Percentiles rank a stretch among this genome's conserved stretches.
Conservation (phyloP, 352 stramenopile genomes). For the Phytopythium ostracodes region DNA sequence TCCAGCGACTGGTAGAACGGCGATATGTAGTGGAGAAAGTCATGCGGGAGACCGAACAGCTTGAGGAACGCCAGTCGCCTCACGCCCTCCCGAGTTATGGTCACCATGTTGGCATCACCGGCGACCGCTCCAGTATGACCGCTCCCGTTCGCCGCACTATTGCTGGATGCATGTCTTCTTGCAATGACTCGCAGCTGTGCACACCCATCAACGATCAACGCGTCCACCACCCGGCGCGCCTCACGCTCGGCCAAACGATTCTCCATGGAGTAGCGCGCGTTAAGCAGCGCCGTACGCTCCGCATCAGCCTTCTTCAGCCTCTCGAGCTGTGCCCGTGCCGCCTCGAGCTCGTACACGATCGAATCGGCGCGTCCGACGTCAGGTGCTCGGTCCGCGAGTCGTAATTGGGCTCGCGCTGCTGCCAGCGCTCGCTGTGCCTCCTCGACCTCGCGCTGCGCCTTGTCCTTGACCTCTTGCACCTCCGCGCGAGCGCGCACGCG, state of each 20-base stretch:
- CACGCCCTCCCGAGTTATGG: constrained; percentile 50
- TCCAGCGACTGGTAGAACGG: constrained; percentile 42
- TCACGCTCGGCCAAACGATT: constrained; percentile 52
- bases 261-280: constrained; percentile 44
- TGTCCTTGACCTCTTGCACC: constrained; percentile 46
- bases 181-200: constrained; percentile 45
- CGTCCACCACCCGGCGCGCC: constrained; percentile 42
- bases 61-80: constrained; percentile 65
- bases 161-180: not conserved
- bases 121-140: constrained; percentile 7
- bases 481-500: constrained; percentile 47
- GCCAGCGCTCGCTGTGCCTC: constrained; percentile 43
- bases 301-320: constrained; percentile 42
- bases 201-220: constrained; percentile 35
- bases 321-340: constrained; percentile 43
- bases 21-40: constrained; percentile 52
- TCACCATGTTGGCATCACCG: constrained; percentile 17
- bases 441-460: constrained; percentile 35
- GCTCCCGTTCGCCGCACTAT: not conserved
- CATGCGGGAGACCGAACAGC: constrained; percentile 41
- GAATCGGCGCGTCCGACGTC: constrained; percentile 43
- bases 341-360: constrained; percentile 42
- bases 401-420: constrained; percentile 40
- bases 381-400: constrained; percentile 55
- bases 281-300: constrained; percentile 43